Percentiles rank a stretch among this genome's conserved stretches.
Conservation (phyloP, 441 rosid species). For the Populus hybrid region DNA sequence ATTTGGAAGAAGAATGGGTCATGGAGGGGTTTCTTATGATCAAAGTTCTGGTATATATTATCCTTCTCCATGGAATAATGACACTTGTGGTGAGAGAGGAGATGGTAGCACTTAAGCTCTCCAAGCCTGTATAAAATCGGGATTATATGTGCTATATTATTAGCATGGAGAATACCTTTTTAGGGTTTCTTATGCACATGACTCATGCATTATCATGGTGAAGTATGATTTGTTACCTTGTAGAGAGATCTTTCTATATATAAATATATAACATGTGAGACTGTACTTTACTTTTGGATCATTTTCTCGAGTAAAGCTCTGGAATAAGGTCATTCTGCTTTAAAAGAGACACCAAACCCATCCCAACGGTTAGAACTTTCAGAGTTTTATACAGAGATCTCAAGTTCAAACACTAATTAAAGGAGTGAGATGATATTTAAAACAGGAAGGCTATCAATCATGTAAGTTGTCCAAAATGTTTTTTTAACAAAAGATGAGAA, state of each 20-base stretch:
- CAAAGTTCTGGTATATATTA: slow-evolving; percentile 32
- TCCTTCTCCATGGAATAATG: slow-evolving; percentile 37
- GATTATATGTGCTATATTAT: slow-evolving; percentile 5
- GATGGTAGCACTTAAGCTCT: slow-evolving; percentile 30
- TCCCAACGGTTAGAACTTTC: too few species aligned
- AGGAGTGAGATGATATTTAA: too few species aligned
- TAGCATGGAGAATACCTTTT: slow-evolving; percentile 1
- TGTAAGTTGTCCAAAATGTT: too few species aligned
- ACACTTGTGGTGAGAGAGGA: slow-evolving; percentile 30
- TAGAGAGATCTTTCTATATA: not conserved
- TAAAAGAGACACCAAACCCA: too few species aligned
- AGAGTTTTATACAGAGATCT: too few species aligned
- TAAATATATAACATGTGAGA: too few species aligned
- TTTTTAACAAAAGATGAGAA: too few species aligned
- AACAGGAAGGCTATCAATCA: too few species aligned
- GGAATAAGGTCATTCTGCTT: too few species aligned
- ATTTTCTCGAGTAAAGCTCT: too few species aligned
- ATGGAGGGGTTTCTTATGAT: slow-evolving; percentile 20
- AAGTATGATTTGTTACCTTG: not conserved
- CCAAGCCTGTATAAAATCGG: not conserved
- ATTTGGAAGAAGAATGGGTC: slow-evolving; percentile 36
- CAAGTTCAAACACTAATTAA: too few species aligned
- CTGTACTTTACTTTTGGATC: too few species aligned
- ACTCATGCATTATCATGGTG: not conserved
- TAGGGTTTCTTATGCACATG: slow-evolving; percentile 28